A percentile compares a stretch with the other conserved stretches of the same genome.
These are phyloP conservation scores for Heimioporus sp. DNA, from an alignment of 768 basidiomycete genomes.

Conservation along the genomic window DNA sequence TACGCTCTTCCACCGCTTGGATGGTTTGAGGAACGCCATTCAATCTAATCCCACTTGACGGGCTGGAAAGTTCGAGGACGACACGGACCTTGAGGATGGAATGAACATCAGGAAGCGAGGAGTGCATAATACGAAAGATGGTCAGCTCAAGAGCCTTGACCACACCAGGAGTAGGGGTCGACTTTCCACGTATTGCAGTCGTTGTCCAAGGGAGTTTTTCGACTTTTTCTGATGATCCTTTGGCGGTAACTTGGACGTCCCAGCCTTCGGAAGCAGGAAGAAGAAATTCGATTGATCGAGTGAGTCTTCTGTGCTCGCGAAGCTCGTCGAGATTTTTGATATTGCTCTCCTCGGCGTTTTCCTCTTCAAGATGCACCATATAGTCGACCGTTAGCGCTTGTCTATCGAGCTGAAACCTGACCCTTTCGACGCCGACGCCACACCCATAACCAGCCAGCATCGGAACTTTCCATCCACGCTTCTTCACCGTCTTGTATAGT, in stretches of 20 bases:
- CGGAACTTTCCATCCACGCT: slow-evolving; percentile 73
- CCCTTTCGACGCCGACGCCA: slow-evolving; percentile 75
- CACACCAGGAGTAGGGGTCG: slow-evolving; percentile 25
- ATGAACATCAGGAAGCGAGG: slow-evolving; percentile 66
- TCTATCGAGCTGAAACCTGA: slow-evolving; percentile 78
- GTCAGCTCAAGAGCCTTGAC: slow-evolving; percentile 47
- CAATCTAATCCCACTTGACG: slow-evolving; percentile 74
- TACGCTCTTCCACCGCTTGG: slow-evolving; percentile 62
- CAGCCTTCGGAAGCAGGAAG: slow-evolving; percentile 77
- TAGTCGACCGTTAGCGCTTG: slow-evolving; percentile 84
- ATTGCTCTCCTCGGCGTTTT: slow-evolving; percentile 23
- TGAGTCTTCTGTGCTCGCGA: slow-evolving; percentile 67
- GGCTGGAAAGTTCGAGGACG: slow-evolving; percentile 76
- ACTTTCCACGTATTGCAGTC: slow-evolving; percentile 48
- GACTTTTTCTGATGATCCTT: slow-evolving; percentile 69
- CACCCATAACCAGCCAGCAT: slow-evolving; percentile 75
- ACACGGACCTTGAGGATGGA: slow-evolving; percentile 79
- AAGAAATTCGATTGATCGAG: slow-evolving; percentile 78
- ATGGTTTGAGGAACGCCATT: slow-evolving; percentile 81
- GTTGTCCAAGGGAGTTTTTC: slow-evolving; percentile 74
- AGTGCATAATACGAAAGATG: slow-evolving; percentile 69
- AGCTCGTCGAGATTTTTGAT: slow-evolving; percentile 61
- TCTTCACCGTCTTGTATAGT: slow-evolving; percentile 75
- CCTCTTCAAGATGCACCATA: slow-evolving; percentile 70
- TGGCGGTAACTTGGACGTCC: slow-evolving; percentile 80